Base-by-base conservation (phyloP, 495 filamentous ascomycete genomes). In the Penicillium taxi region DNA sequence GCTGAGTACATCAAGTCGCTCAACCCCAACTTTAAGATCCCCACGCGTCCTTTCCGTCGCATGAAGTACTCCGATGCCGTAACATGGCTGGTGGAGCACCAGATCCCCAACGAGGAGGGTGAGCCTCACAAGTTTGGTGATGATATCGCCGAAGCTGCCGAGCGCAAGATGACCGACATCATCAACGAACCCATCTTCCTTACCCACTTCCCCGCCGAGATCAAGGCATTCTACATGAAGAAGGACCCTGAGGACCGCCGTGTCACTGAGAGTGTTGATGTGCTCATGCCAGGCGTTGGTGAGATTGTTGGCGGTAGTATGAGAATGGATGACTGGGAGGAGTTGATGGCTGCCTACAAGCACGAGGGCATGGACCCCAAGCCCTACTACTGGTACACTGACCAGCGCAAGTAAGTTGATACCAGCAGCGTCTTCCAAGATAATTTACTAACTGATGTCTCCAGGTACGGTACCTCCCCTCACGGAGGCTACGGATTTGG, bases 161-260 rank as follows among this genome's bases (percentile, higher is more conserved):
- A 99, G 74, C 81, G 91, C 43, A 77, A 71, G 53, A 99, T 99
- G 93, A 96, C 90, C 8, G 91, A 96, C 52, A 82, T 81, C 41
- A 94, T 99, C 69, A 87, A 87, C 74, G 65, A 77, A 38, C 91
- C 91, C 23, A 95, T 99, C 61, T 86, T 99, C 69, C 71, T 99
- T 11, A 96, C 89, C 4, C 86, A 94, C 64, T 99, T 99, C 76
- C 91, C 91, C 1, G 82, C 81, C 22, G 84, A 90, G 63, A 93
- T 99, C 74, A 99, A 99, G 75, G 85, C 91, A 3, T 99, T 99
- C 64, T 99, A 99, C 69, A 99, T 99, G 91, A 86, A 86, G 72
- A 93, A 87, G 65, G 91, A 89, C 41, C 68, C 69, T 9, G 57
- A 74, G 11, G 91, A 98, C 54, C 69, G 66, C 32, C 77, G 89